phyloP scores from a whole-genome alignment of 2,329 filamentous ascomycete species.

The Penicillium sp. region DNA sequence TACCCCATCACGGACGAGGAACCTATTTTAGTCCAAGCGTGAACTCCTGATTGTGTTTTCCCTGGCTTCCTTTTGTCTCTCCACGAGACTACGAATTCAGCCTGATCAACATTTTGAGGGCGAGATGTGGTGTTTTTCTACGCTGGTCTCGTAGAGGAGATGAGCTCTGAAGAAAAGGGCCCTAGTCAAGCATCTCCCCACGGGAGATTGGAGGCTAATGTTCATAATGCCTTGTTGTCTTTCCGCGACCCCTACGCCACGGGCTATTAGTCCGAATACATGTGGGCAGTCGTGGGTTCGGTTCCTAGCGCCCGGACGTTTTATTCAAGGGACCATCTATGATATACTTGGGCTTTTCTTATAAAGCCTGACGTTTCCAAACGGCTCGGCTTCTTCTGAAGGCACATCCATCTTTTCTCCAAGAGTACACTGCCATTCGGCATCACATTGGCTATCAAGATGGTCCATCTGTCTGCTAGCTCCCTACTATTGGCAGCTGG shows the following conservation, averaged over 20 bases:
- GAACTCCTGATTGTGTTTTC: not conserved
- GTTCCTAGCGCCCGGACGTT: not conserved
- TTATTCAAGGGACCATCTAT: not conserved
- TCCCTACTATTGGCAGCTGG: slow-evolving; percentile 24
- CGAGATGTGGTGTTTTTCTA: not conserved
- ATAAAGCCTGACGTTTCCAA: slow-evolving; percentile 7
- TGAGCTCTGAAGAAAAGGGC: not conserved
- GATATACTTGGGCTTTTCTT: not conserved
- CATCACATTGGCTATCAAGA: slow-evolving; percentile 7
- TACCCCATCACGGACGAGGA: not conserved
- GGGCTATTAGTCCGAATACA: slow-evolving; percentile 16
- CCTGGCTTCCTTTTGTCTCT: not conserved
- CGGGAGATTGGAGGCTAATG: not conserved
- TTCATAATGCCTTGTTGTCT: slow-evolving; percentile 4
- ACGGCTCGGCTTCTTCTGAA: not conserved
- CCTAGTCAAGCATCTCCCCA: not conserved
- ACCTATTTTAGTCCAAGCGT: not conserved
- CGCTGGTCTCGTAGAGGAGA: not conserved
- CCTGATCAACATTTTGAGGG: not conserved
- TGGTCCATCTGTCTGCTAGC: slow-evolving; percentile 22
- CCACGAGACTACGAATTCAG: not conserved
- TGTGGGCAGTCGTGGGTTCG: not conserved
- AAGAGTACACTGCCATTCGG: not conserved
- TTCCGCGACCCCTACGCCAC: slow-evolving; percentile 24
- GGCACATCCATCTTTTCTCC: not conserved